Evolutionary conservation across 75 land plant genomes (phyloP), one percentile per base, ranked within the genome.

Genomic region (Picea sitchensis): DNA sequence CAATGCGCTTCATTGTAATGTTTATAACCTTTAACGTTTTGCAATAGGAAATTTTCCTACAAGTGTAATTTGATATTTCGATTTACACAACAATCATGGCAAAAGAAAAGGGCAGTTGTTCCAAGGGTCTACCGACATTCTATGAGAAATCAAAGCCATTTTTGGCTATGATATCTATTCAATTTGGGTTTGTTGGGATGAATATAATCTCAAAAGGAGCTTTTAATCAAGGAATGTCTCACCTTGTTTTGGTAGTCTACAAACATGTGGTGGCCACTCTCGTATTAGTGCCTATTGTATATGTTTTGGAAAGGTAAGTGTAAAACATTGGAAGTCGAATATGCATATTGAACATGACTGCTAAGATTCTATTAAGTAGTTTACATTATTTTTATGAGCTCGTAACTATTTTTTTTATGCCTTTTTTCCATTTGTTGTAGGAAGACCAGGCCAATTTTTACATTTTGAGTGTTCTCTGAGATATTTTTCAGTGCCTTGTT

Each of bases 181-280:
- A 84, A 69, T 5, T 63, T 4, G 75, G 82, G 18, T 88, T 82
- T 78, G 82, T 86, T 1, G 89, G 89, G 59, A 80, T 85, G 86
- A 78, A 75, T 71, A 61, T 88, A n/a, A 47, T 88, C 44, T 78
- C 86, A 32, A 88, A 88, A 72, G 82, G 80, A 13, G 86, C 89
- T 11, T 83, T 88, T 57, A 74, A 84, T 36, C 59, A 41, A 9
- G 89, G 89, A 18, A 88, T 84, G 89, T 84, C 80, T 64, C 76
- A 26, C 56, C 80, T 75, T 73, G 74, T 88, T 6, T 88, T 88
- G 72, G 68, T 85, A 15, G 79, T 88, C 72, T 88, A 88, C 34
- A 77, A 86, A 65, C 89, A 88, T 38, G 80, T 75, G 38, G 56
- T 61, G 3, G 86, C 82, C 5, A 78, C 86, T 7, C 2, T 80